Base-by-base conservation (phyloP, 163 green algal species). In the Scenedesmus sp. region DNA sequence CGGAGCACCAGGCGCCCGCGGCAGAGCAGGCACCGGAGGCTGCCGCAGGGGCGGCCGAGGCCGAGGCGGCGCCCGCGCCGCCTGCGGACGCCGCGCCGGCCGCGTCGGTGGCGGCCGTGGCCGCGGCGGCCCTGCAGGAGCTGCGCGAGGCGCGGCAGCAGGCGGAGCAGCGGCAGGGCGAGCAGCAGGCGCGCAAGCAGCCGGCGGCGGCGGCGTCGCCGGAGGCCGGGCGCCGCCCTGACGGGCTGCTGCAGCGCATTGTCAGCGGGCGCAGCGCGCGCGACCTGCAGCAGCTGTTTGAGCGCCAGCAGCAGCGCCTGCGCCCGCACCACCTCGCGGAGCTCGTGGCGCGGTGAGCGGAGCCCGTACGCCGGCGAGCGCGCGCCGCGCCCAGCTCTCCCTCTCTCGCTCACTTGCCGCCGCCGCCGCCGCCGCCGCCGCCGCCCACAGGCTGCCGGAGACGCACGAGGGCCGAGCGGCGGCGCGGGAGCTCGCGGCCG, bases 251-350 rank as follows among this genome's bases (percentile, higher is more conserved):
- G 58, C 71, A 72, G 71, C 71, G 71, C 24, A 80, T 80, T 44
- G 18, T 2, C 22, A 71, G 22, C 22, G 33, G 58, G 31, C 54
- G 58, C 44, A 80, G 71, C 33, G 24, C 24, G 2, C 20, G 58
- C 6, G 58, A 72, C 45, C 71, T 80, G 20, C 71, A 80, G 60
- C 28, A 18, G 28, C 31, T 71, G 13, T 80, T 72, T 80, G 71
- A 80, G 58, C 58, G 69, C n/a, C 69, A 80, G 58, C 58, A 71
- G 71, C 71, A 71, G 71, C 71, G 71, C 9, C 11, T 80, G 71
- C 29, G 71, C 48, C 45, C 71, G 17, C 45, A 80, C 7, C 71
- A 80, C 45, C 47, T 80, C 2, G 71, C 71, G 20, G 71, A 57
- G 45, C 26, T 80, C 1, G 51, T 80, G 18, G 17, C 60, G 17